These are phyloP conservation scores for Plasmodium cynomolgi DNA, from an alignment of 169 alveolate genomes.

Conservation along the genomic window DNA sequence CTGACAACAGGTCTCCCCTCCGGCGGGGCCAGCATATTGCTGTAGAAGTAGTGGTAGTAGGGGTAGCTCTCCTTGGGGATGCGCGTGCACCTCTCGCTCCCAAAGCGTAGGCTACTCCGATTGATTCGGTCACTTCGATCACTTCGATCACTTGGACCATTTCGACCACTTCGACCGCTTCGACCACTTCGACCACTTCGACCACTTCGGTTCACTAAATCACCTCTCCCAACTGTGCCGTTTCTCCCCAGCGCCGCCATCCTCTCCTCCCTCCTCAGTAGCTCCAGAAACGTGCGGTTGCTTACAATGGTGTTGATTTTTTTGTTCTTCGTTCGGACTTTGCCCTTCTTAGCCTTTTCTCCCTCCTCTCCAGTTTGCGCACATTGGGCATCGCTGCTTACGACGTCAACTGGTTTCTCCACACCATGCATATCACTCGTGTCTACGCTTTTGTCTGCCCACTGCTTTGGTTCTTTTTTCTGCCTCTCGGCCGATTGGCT, in stretches of 20 bases:
- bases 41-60: constrained; percentile 60
- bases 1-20: neutral
- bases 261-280: constrained; percentile 13
- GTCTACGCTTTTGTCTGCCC: constrained; percentile 17
- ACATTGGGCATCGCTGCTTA: neutral
- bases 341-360: neutral
- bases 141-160: neutral
- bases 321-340: constrained; percentile 16
- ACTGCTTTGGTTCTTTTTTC: neutral
- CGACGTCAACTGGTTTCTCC: neutral
- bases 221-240: neutral
- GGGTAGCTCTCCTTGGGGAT: constrained; percentile 59
- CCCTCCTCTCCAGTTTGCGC: neutral
- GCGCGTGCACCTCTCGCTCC: neutral
- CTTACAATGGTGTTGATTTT: constrained; percentile 39
- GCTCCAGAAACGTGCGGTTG: constrained; percentile 14
- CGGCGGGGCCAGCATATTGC: constrained; percentile 6
- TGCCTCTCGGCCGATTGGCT: neutral
- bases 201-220: neutral
- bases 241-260: neutral
- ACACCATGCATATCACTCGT: neutral
- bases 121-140: no score
- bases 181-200: neutral
- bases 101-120: neutral
- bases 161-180: neutral